Conservation (phyloP, 2,329 filamentous ascomycete genomes). For the Capronia americana region DNA sequence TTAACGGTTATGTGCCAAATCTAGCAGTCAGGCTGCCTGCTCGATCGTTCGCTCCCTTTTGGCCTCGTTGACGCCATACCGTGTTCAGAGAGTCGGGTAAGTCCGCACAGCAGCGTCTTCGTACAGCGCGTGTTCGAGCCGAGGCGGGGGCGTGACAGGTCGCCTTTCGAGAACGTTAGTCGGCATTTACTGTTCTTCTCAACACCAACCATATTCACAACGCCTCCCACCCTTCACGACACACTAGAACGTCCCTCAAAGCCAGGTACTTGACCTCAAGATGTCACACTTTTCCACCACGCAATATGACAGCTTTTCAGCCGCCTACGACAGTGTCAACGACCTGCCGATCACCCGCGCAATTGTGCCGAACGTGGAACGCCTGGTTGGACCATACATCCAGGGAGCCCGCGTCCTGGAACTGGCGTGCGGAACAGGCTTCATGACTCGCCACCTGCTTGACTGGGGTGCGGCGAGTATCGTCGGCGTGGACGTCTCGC, state of each 20-base stretch:
- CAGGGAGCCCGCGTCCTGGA: conserved; percentile 43
- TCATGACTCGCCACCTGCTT: conserved; percentile 45
- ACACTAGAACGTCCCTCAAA: background rate
- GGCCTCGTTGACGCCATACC: background rate
- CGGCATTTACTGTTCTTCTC: background rate
- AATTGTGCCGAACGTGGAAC: conserved; percentile 23
- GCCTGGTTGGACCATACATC: conserved; percentile 17
- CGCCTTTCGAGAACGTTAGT: background rate
- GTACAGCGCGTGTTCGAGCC: background rate
- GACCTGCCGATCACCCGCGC: conserved; percentile 19
- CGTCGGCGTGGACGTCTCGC: conserved; percentile 48
- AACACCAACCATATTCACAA: background rate
- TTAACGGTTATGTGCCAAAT: background rate
- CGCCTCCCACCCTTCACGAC: background rate
- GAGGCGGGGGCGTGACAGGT: background rate
- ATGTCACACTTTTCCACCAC: conserved; percentile 24
- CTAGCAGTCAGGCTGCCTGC: background rate
- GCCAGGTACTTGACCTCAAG: background rate
- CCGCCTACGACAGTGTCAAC: conserved; percentile 18
- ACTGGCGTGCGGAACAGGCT: conserved; percentile 49
- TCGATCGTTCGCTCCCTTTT: background rate
- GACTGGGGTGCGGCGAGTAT: conserved; percentile 46
- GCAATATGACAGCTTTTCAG: conserved; percentile 17
- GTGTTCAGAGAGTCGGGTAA: background rate
- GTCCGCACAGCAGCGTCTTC: background rate